A percentile compares a stretch with the other conserved stretches of the same genome.
These are phyloP conservation scores for Mucor circinelloides DNA, from an alignment of 371 early-diverging fungal species.

Conservation along the genomic window DNA sequence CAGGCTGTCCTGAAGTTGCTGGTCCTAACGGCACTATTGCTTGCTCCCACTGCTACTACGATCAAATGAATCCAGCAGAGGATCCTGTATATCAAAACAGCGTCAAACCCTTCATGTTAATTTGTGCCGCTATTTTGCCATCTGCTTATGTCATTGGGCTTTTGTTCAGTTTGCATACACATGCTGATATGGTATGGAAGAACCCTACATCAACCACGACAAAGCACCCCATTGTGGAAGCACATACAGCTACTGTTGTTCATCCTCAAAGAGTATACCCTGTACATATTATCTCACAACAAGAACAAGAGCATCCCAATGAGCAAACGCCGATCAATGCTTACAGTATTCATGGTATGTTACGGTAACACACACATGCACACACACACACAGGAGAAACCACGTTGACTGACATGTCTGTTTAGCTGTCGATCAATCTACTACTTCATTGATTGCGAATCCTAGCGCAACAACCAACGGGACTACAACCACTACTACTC, in stretches of 20 bases:
- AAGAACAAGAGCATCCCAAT: constrained; percentile 4
- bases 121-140: constrained; percentile 86
- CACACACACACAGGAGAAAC: background rate
- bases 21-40: constrained; percentile 25
- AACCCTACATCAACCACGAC: constrained; percentile 20
- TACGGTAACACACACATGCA: background rate
- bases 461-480: background rate
- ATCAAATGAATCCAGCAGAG: constrained; percentile 65
- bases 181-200: constrained; percentile 87
- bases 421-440: background rate
- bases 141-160: constrained; percentile 90
- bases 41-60: constrained; percentile 67
- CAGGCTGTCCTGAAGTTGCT: constrained; percentile 50
- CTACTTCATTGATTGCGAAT: background rate
- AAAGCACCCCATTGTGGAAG: background rate
- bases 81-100: constrained; percentile 82
- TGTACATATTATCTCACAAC: constrained; percentile 21
- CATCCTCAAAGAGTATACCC: constrained; percentile 20
- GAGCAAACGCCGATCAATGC: constrained; percentile 20
- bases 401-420: background rate
- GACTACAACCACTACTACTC: background rate
- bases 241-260: constrained; percentile 1
- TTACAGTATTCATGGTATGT: background rate
- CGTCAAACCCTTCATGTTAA: constrained; percentile 86
- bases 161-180: constrained; percentile 92